These are phyloP conservation scores for Ricinus communis DNA, from an alignment of 345 rosid species.

Conservation along the genomic window DNA sequence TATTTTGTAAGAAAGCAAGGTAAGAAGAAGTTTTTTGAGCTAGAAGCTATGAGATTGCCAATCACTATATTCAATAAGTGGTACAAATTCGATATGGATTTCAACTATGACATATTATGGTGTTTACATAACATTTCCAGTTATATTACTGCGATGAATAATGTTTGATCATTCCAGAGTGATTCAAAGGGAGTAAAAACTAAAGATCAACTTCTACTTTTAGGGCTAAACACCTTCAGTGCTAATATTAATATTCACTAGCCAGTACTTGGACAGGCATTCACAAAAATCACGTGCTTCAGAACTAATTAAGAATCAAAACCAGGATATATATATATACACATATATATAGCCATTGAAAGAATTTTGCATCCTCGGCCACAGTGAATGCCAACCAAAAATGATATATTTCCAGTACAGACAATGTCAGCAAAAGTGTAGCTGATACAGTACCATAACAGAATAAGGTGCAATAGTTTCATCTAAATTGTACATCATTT, in stretches of 20 bases:
- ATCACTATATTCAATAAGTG: neutral
- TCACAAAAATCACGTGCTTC: neutral
- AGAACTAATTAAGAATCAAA: neutral
- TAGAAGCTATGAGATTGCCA: neutral
- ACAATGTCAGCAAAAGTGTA: neutral
- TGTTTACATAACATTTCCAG: no score
- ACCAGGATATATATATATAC: neutral
- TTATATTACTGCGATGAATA: no score
- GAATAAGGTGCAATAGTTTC: neutral
- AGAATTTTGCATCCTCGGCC: neutral
- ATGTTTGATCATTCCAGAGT: neutral
- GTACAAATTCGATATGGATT: neutral
- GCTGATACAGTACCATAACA: neutral
- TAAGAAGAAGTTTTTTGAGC: neutral
- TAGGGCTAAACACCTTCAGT: neutral
- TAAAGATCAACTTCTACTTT: neutral
- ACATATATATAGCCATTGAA: neutral
- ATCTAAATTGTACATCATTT: neutral
- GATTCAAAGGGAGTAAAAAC: neutral
- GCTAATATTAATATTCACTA: neutral
- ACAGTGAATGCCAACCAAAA: neutral
- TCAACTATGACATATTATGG: no score
- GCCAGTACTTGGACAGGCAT: neutral
- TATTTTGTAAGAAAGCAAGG: neutral
- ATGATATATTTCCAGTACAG: neutral